Base-by-base conservation (phyloP, 257 asterid genomes). In the Catharanthus roseus region DNA sequence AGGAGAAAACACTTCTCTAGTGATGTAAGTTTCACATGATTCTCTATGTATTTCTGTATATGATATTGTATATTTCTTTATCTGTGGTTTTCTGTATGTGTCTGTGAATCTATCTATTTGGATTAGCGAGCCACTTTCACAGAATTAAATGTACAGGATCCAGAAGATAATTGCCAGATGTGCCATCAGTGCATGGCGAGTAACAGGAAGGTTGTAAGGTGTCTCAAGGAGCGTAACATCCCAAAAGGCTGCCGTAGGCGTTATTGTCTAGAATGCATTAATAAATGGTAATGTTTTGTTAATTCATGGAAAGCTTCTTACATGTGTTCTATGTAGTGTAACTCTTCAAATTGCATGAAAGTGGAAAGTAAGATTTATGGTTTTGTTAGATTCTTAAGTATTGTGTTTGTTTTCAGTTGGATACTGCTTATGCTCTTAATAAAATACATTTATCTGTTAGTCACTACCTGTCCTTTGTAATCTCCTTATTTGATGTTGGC, bases 131-230 rank as follows among this genome's bases (percentile, higher is more conserved):
- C 26, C 60, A 28, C n/a, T 39, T 33, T 50, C 26, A 68, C 67
- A 49, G 41, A 19, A 67, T 74, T 54, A 53, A 75, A 68, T 72
- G 55, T 39, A 44, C 86, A 87, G 92, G 85, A 53, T 31, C 74
- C 79, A 1, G 65, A 49, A 0, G 90, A 87, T 75, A 74, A 82
- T 50, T 80, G 65, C 80, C 84, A 73, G 78, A 87, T 85, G 90
- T 87, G 93, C 67, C 93, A 87, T 78, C 93, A 87, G 57, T 87
- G 93, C 83, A 73, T 76, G 85, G 68, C 4, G 57, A 87, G 87
- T 65, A 79, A 75, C 68, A 82, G 80, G 77, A 72, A 75, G 62
- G 90, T 87, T 54, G 85, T 75, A 36, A 73, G 91, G 68, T 87
- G 93, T 77, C 74, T 72, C 75, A 50, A 63, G 54, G 73, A 83